phyloP scores from a whole-genome alignment of 177 flowering plant species.

The Tripterygium wilfordii region DNA sequence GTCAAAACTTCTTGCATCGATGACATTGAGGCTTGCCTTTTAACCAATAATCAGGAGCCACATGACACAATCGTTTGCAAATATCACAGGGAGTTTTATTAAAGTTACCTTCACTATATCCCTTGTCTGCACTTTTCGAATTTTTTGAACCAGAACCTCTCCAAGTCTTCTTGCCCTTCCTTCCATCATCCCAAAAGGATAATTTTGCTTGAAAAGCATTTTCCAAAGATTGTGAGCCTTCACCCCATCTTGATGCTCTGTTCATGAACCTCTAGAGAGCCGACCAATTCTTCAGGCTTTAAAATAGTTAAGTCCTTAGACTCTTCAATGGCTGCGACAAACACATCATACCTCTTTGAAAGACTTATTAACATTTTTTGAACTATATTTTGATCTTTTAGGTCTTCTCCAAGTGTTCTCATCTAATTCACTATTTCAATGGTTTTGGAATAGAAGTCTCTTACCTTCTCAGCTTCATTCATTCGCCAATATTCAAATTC shows the following conservation, averaged over 20 bases:
- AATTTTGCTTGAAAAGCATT: neutral
- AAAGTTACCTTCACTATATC: neutral
- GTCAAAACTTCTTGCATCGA: neutral
- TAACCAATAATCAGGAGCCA: neutral
- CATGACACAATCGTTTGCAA: neutral
- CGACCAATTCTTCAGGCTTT: too few species aligned
- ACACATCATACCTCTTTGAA: conserved; percentile 1
- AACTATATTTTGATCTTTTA: conserved; percentile 2
- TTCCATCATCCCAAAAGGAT: neutral
- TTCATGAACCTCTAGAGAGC: conserved; percentile 4
- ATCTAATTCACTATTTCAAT: neutral
- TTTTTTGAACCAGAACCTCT: too few species aligned
- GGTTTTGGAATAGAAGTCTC: neutral
- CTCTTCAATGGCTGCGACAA: conserved; percentile 1
- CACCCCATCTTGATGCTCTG: neutral
- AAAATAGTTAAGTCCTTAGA: neutral
- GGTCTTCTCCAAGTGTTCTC: conserved; percentile 3
- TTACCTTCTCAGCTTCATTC: conserved; percentile 5
- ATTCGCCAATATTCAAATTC: conserved; percentile 1
- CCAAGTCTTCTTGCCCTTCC: neutral
- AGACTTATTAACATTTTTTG: conserved; percentile 4
- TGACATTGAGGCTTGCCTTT: neutral
- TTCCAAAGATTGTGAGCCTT: neutral
- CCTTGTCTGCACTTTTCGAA: neutral
- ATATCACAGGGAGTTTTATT: neutral